Conservation (phyloP, 805 yeast genomes). For the Metschnikowia cubensis region DNA sequence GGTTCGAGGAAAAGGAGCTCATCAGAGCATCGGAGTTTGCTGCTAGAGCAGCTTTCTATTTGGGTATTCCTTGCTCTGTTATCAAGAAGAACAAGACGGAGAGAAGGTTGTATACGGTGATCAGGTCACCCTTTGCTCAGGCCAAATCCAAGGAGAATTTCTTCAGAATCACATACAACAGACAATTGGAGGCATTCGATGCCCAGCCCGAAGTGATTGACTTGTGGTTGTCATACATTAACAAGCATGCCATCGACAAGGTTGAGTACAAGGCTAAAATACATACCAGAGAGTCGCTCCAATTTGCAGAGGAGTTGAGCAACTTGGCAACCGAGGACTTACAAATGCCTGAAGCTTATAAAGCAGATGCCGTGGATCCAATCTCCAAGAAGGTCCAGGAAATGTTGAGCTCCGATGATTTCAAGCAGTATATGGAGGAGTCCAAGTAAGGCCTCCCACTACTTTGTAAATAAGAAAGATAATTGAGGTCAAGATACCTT, state of each 20-base stretch:
- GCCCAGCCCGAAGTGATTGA: slow-evolving; percentile 82
- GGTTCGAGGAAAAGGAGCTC: slow-evolving; percentile 65
- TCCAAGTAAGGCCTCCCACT: slow-evolving; percentile 5
- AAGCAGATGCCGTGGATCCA: slow-evolving; percentile 34
- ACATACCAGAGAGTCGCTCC: slow-evolving; percentile 39
- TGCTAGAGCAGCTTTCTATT: slow-evolving; percentile 81
- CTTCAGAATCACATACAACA: slow-evolving; percentile 78
- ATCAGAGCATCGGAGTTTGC: slow-evolving; percentile 82
- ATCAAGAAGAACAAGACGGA: slow-evolving; percentile 65
- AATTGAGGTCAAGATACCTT: not conserved
- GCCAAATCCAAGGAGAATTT: slow-evolving; percentile 94
- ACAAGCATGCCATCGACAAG: slow-evolving; percentile 73
- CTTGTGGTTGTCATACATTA: slow-evolving; percentile 70
- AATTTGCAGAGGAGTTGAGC: slow-evolving; percentile 33
- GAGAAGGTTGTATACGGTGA: slow-evolving; percentile 89
- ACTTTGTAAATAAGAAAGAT: slow-evolving; percentile 10
- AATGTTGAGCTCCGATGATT: slow-evolving; percentile 66
- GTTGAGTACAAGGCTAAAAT: slow-evolving; percentile 79
- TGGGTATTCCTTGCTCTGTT: slow-evolving; percentile 82
- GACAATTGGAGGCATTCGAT: slow-evolving; percentile 74
- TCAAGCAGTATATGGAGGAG: slow-evolving; percentile 48
- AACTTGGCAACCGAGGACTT: slow-evolving; percentile 24
- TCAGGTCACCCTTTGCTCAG: slow-evolving; percentile 87
- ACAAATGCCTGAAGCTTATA: slow-evolving; percentile 32
- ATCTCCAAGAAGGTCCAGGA: slow-evolving; percentile 67